phyloP scores from a whole-genome alignment of 805 yeast species.

The Hanseniaspora mollemarum region DNA sequence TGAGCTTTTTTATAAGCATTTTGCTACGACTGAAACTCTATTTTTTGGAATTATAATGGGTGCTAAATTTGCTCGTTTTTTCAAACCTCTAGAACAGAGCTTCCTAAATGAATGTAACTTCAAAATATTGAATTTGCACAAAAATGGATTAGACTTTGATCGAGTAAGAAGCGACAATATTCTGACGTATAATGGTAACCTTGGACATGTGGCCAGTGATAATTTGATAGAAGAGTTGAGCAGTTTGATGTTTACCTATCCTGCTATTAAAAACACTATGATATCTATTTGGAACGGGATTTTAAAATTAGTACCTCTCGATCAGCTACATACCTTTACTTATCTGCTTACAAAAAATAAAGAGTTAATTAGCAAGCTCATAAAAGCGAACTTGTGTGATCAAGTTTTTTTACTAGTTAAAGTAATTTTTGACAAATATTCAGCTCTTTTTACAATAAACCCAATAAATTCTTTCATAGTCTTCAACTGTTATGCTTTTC shows the following conservation, averaged over 20 bases:
- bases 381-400: background rate
- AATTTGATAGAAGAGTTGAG: background rate
- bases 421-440: background rate
- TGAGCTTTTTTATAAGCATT: background rate
- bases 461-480: background rate
- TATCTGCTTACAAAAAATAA: background rate
- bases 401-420: background rate
- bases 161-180: background rate
- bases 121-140: background rate
- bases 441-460: background rate
- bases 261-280: background rate
- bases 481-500: background rate
- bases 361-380: background rate
- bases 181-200: background rate
- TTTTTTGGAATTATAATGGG: background rate
- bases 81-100: background rate
- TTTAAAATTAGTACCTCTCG: background rate
- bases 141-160: background rate
- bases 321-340: background rate
- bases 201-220: background rate
- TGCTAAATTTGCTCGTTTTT: background rate
- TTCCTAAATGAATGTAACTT: background rate
- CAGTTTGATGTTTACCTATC: background rate
- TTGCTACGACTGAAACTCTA: background rate
- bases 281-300: background rate